Conservation (phyloP, 352 stramenopile species). For the Globisporangium megalacanthum region DNA sequence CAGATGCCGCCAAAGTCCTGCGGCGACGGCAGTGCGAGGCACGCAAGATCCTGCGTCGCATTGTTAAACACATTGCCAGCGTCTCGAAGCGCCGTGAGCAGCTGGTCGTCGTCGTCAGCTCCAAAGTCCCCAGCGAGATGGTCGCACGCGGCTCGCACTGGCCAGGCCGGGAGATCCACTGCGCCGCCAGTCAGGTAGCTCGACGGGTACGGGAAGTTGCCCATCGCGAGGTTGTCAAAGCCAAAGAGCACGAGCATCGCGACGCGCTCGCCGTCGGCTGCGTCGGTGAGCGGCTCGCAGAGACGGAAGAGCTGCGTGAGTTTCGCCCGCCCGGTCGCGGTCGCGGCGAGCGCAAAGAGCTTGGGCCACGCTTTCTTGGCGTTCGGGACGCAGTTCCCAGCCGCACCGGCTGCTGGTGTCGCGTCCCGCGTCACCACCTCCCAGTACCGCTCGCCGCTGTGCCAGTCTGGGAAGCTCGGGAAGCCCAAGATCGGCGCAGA, state of each 20-base stretch:
- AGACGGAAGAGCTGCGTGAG: conserved; percentile 59
- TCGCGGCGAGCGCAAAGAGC: conserved; percentile 70
- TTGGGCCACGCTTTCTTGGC: conserved; percentile 70
- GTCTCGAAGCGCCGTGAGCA: conserved; percentile 49
- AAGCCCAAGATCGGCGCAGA: conserved; percentile 93
- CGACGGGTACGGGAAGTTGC: conserved; percentile 93
- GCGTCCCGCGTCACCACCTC: conserved; percentile 76
- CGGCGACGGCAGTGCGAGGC: conserved; percentile 64
- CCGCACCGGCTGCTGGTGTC: conserved; percentile 56
- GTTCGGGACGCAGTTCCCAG: conserved; percentile 80
- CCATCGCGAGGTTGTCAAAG: conserved; percentile 94
- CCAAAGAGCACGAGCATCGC: conserved; percentile 76
- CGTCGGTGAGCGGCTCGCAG: conserved; percentile 48
- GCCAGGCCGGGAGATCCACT: conserved; percentile 85
- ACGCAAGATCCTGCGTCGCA: conserved; percentile 61
- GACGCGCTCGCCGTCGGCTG: conserved; percentile 45
- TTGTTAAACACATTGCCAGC: conserved; percentile 90
- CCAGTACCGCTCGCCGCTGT: conserved; percentile 72
- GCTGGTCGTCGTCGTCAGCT: conserved; percentile 23
- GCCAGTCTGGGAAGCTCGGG: conserved; percentile 47
- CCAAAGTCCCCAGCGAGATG: conserved; percentile 47
- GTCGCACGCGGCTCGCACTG: conserved; percentile 87
- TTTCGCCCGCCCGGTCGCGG: conserved; percentile 37
- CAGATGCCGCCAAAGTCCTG: conserved; percentile 85
- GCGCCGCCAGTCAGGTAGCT: conserved; percentile 87